Percentiles rank a stretch among this genome's conserved stretches.
phyloP scores from a whole-genome alignment of 805 yeast genomes.

The Tanozyma kutaoensis region DNA sequence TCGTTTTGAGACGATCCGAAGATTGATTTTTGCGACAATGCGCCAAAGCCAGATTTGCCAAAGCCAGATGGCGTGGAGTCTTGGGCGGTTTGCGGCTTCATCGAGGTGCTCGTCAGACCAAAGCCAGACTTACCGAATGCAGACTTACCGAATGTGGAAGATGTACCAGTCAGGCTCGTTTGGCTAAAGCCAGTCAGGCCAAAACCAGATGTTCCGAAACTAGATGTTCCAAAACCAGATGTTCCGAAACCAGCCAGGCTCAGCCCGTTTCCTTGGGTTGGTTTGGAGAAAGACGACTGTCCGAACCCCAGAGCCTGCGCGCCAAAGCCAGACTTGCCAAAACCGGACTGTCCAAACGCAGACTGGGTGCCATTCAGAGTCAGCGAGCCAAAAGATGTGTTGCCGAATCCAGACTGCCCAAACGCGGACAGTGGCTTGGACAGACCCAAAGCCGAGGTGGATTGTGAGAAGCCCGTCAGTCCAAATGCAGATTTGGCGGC shows the following conservation, averaged over 20 bases:
- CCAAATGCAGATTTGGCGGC: not conserved
- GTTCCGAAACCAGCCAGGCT: no score
- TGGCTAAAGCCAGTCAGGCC: conserved; percentile 1
- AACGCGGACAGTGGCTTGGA: not conserved
- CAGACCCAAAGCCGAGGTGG: not conserved
- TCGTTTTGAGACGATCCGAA: no score
- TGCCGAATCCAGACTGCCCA: not conserved
- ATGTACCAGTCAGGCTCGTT: no score
- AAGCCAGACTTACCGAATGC: conserved; percentile 1
- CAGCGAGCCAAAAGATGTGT: not conserved
- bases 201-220: not conserved
- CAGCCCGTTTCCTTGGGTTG: no score
- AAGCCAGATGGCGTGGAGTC: not conserved
- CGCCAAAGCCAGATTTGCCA: no score
- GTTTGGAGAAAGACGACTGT: no score
- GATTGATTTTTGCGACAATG: no score
- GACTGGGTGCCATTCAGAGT: not conserved
- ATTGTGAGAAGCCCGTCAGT: not conserved
- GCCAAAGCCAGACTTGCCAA: conserved; percentile 3
- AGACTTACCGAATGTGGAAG: conserved; percentile 1
- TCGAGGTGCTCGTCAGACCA: not conserved
- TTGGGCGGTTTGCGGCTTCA: conserved; percentile 1
- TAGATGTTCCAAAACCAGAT: not conserved
- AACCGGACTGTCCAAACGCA: conserved; percentile 5
- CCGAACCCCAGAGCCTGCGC: no score